Evolutionary conservation across 306 rosid species (phyloP), one percentile per base, ranked within the genome.

Genomic region (Dicorynia guianensis): DNA sequence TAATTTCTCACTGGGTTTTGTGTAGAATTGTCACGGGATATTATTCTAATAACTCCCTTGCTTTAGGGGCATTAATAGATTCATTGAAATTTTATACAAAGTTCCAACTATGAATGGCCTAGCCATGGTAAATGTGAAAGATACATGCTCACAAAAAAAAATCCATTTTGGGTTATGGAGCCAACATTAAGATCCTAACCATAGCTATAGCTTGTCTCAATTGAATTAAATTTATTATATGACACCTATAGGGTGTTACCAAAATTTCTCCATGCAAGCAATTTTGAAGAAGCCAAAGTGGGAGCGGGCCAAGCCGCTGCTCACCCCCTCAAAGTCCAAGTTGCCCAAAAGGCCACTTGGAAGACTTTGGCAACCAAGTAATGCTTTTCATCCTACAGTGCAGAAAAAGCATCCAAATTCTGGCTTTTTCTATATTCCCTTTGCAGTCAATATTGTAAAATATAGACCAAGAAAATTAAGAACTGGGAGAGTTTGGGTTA

Each of bases 41-140:
- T 50, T 71, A 75, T 75, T 70, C 69, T 78, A 83, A 25, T 49
- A 74, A 76, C 75, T 72, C 79, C 84, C 79, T 79, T 79, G 11
- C 69, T 56, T 71, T 71, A 75, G 72, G 87, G 87, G 81, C 73
- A 50, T 71, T 36, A 25, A 25, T 46, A 52, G 15, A 58, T 60
- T 33, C 78, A 64, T 83, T 63, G 71, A 75, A 79, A 79, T 67
- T 46, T 71, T 63, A 63, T 47, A 38, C 56, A 53, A 42, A 68
- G 55, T 46, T 77, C 77, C 77, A 73, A 82, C 39, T 71, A 59
- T 67, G 76, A 48, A 68, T 36, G 78, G 18, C 30, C 61, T 8
- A 38, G 3, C 34, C 50, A 66, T 34, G 14, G 69, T 76, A 13
- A 64, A 77, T 66, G 69, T 18, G 57, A 49, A 57, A 72, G 38